Evolutionary conservation across 2,329 filamentous ascomycete species (phyloP).

Genomic region (Aquanectria penicillioides): DNA sequence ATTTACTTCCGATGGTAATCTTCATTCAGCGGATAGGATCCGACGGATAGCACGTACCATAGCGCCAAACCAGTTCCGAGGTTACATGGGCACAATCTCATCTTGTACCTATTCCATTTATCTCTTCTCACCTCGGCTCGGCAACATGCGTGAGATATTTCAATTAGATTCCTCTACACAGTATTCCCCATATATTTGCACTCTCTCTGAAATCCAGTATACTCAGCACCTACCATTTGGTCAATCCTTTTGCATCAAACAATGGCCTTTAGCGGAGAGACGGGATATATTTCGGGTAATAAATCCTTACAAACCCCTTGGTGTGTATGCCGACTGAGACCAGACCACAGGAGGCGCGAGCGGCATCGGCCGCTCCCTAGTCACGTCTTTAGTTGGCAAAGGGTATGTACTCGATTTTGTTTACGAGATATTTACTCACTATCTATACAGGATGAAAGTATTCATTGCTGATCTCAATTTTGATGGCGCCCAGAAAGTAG

Average conservation of each 20-base stretch:
- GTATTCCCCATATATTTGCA: not conserved
- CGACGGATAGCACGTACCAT: too few relatives aligned
- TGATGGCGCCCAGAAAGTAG: not conserved
- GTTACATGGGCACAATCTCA: too few relatives aligned
- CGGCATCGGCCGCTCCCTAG: not conserved
- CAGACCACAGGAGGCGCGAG: not conserved
- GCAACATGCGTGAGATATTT: too few relatives aligned
- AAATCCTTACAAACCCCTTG: not conserved
- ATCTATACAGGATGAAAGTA: constrained; percentile 1
- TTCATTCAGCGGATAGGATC: too few relatives aligned
- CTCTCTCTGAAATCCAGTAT: not conserved
- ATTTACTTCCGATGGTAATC: too few relatives aligned
- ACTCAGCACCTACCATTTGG: not conserved
- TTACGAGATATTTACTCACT: not conserved
- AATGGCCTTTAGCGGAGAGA: not conserved
- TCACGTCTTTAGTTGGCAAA: not conserved
- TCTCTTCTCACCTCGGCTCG: too few relatives aligned
- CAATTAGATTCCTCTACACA: not conserved
- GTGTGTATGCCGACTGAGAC: not conserved
- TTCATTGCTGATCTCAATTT: constrained; percentile 8
- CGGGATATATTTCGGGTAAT: constrained; percentile 5
- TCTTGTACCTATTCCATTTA: too few relatives aligned
- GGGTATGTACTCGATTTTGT: not conserved
- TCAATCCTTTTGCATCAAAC: not conserved
- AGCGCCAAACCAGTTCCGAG: too few relatives aligned